Percentiles rank a stretch among this genome's conserved stretches.
Conservation (phyloP, 1,284 basidiomycete genomes). For the Irpex sp. region DNA sequence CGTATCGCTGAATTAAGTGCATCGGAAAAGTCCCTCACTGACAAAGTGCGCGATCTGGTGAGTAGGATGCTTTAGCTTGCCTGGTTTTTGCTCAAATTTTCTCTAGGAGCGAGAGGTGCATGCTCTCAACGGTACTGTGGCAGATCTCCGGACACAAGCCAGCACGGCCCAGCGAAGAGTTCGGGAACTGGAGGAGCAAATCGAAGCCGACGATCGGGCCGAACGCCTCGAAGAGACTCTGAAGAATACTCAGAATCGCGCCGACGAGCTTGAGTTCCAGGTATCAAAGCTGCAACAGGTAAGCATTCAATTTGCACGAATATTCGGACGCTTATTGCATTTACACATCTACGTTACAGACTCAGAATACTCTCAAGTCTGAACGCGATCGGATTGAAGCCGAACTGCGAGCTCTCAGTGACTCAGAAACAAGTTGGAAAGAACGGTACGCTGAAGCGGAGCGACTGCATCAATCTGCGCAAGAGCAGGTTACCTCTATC, state of each 20-base stretch:
- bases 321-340: background rate
- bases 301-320: background rate
- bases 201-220: slow-evolving; percentile 75
- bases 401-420: slow-evolving; percentile 33
- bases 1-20: slow-evolving; percentile 39
- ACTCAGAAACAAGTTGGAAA: slow-evolving; percentile 41
- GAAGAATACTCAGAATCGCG: slow-evolving; percentile 73
- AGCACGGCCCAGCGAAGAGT: slow-evolving; percentile 53
- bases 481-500: slow-evolving; percentile 41
- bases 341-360: slow-evolving; percentile 34
- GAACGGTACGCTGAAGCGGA: slow-evolving; percentile 44
- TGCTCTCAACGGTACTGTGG: slow-evolving; percentile 47
- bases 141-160: slow-evolving; percentile 50
- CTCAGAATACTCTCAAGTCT: slow-evolving; percentile 49
- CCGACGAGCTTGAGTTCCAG: slow-evolving; percentile 77
- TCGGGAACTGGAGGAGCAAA: slow-evolving; percentile 74
- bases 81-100: slow-evolving; percentile 2
- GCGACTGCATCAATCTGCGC: slow-evolving; percentile 34
- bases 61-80: slow-evolving; percentile 7
- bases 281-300: slow-evolving; percentile 76
- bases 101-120: slow-evolving; percentile 68
- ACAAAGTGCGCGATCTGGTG: slow-evolving; percentile 63
- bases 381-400: slow-evolving; percentile 56
- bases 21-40: slow-evolving; percentile 52
- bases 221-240: slow-evolving; percentile 68